phyloP scores from a whole-genome alignment of 148 eudicot genomes.

The Beta vulgaris region DNA sequence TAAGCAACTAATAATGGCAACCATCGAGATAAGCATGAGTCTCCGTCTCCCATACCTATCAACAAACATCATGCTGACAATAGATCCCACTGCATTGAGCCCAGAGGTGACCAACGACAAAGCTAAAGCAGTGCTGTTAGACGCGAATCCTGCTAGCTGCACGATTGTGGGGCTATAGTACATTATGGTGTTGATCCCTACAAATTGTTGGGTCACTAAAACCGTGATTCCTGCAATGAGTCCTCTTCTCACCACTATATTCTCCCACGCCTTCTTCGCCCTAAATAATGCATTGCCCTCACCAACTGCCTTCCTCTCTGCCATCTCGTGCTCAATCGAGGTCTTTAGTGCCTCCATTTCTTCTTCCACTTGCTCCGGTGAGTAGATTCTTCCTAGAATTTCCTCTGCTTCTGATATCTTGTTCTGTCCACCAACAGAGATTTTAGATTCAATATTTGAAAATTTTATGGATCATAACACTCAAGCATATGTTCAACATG shows the following conservation, averaged over 20 bases:
- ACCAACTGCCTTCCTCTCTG: conserved; percentile 43
- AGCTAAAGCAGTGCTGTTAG: conserved; percentile 75
- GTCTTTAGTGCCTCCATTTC: conserved; percentile 59
- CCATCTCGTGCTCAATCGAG: conserved; percentile 57
- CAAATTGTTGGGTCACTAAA: conserved; percentile 74
- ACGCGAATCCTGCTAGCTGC: conserved; percentile 85
- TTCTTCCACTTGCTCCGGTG: conserved; percentile 57
- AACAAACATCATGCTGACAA: conserved; percentile 73
- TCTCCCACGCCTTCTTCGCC: conserved; percentile 54
- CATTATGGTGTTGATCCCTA: conserved; percentile 81
- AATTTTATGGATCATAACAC: too few species aligned
- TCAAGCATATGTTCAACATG: too few species aligned
- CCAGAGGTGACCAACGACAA: conserved; percentile 83
- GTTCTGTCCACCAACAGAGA: too few species aligned
- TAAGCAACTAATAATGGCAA: conserved; percentile 65
- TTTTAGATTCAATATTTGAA: background rate
- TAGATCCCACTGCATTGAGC: conserved; percentile 65
- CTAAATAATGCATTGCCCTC: conserved; percentile 35
- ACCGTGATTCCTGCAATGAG: conserved; percentile 75
- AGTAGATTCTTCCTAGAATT: conserved; percentile 62
- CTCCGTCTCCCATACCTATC: conserved; percentile 79
- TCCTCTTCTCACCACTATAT: conserved; percentile 61
- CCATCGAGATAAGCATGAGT: conserved; percentile 71
- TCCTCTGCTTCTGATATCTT: conserved; percentile 56
- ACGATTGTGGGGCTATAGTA: conserved; percentile 88